Conservation (phyloP, 192 early-diverging fungal genomes). For the Mortierella antarctica region DNA sequence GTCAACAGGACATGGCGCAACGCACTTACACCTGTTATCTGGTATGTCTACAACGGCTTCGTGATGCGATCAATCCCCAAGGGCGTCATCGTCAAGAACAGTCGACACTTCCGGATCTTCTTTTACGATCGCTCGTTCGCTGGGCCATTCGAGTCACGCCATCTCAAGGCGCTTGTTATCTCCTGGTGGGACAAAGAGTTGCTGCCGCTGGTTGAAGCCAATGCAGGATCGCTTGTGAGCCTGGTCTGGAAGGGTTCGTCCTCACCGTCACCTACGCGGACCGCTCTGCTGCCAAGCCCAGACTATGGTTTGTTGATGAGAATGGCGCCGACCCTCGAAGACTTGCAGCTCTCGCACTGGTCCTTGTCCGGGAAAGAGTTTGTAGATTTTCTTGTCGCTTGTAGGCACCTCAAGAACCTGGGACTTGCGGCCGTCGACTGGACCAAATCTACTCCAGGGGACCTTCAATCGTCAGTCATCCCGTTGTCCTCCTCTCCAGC, state of each 20-base stretch:
- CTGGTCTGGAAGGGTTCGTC: conserved; percentile 32
- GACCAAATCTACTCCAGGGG: conserved; percentile 13
- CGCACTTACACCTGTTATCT: conserved; percentile 34
- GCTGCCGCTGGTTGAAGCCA: conserved; percentile 16
- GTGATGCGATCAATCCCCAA: conserved; percentile 35
- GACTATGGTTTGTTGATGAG: conserved; percentile 23
- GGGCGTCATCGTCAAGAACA: conserved; percentile 33
- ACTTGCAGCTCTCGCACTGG: conserved; percentile 37
- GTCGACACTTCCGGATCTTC: conserved; percentile 24
- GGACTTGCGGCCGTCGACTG: conserved; percentile 24
- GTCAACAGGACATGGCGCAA: conserved; percentile 43
- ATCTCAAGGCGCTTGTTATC: conserved; percentile 27
- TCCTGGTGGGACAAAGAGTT: conserved; percentile 29
- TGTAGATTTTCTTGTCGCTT: conserved; percentile 11
- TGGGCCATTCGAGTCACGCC: conserved; percentile 9
- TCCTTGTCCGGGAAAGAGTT: conserved; percentile 13
- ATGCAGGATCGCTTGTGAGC: conserved; percentile 20
- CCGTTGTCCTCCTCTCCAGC: background rate
- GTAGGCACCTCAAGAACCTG: conserved; percentile 8
- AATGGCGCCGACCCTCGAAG: conserved; percentile 19
- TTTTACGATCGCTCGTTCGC: conserved; percentile 28
- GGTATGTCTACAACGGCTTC: conserved; percentile 37
- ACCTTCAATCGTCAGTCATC: background rate
- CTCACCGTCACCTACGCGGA: background rate
- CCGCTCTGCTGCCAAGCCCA: background rate